Evolutionary conservation across 768 basidiomycete genomes (phyloP), one percentile per base, ranked within the genome.

Genomic region (Myochromella boudieri): DNA sequence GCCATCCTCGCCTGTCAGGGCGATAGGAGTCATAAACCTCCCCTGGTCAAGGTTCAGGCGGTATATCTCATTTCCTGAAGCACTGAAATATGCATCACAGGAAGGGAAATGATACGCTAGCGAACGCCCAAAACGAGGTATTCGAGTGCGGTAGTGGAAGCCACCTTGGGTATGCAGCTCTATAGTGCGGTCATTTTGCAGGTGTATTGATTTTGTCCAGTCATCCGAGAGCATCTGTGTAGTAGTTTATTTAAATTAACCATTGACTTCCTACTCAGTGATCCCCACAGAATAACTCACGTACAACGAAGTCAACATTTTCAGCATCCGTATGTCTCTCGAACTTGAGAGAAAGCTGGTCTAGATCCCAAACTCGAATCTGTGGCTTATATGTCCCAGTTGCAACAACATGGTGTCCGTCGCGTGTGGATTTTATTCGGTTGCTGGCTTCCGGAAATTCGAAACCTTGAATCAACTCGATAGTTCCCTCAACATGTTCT

Each of bases 311-410:
- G 65, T 99, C 97, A 54, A 99, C 87, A 65, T 98, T 99, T 74
- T 98, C 95, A 10, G 87, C 82, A 61, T 99, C 94, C 2, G 94
- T 85, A 59, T 97, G 95, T 28, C 97, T 77, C 71, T 97, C 95
- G 62, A 95, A 97, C 66, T 99, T 98, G 46, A 90, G 75, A 4
- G 92, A 84, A 25, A 99, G 78, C 58, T 95, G 87, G 63, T 91
- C 86, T 29, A 99, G 68, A 65, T 98, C 97, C 85, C 90, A 99
- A 4, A 95, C 91, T 47, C 90, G 80, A 66, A 98, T 92, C 63
- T 97, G 92, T 2, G 97, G 97, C 66, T 99, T 99, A 71, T 99
- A 99, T 3, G 88, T 91, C 20, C 97, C 97, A 18, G 95, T 98
- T 0, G 93, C 95, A 46, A 98, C 79, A 9, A 83, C 87, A 78